A percentile compares a stretch with the other conserved stretches of the same genome.
These are phyloP conservation scores for Vanilla planifolia DNA, from an alignment of 106 monocot species.

Conservation along the genomic window DNA sequence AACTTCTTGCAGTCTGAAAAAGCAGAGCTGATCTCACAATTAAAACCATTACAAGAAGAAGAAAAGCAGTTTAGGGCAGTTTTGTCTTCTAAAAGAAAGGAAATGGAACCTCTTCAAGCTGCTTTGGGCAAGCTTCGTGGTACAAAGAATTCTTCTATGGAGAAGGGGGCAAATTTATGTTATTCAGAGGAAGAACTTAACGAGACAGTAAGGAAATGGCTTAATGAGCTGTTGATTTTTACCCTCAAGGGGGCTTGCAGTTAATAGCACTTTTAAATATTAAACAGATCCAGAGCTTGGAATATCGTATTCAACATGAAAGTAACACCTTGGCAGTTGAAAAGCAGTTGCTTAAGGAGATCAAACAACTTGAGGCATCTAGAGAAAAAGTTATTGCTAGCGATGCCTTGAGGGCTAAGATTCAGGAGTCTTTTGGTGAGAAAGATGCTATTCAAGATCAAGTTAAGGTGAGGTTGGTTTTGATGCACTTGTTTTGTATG, in stretches of 20 bases:
- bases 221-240: neutral
- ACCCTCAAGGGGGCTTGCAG: neutral
- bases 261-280: neutral
- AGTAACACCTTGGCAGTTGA: constrained; percentile 80
- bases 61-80: constrained; percentile 36
- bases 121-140: constrained; percentile 61
- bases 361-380: constrained; percentile 82
- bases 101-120: constrained; percentile 77
- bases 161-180: constrained; percentile 65
- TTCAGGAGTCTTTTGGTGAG: constrained; percentile 57
- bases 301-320: constrained; percentile 87
- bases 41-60: constrained; percentile 74
- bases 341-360: constrained; percentile 83
- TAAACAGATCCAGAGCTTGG: constrained; percentile 65
- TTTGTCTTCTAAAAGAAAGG: constrained; percentile 63
- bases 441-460: constrained; percentile 70
- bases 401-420: constrained; percentile 49
- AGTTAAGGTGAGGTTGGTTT: constrained; percentile 61
- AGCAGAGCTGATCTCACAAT: constrained; percentile 51
- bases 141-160: constrained; percentile 51
- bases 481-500: neutral
- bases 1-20: constrained; percentile 55
- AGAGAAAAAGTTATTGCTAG: constrained; percentile 74
- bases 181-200: constrained; percentile 93
- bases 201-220: constrained; percentile 34